Evolutionary conservation across 495 filamentous ascomycete genomes (phyloP).

Genomic region (Penicillium paxilli): DNA sequence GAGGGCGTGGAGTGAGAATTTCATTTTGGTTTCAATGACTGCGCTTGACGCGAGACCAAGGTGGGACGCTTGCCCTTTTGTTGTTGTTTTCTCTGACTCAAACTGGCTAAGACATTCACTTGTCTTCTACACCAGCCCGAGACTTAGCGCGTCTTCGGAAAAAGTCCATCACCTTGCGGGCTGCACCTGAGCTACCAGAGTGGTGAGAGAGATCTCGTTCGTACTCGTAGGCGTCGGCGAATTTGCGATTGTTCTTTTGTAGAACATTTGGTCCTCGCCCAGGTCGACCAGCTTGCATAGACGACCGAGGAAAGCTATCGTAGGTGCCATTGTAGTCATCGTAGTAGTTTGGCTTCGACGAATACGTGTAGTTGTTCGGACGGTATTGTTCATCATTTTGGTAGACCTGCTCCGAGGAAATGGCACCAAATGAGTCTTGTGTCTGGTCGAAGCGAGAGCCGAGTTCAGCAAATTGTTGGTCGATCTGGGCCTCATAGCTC

Average conservation of each 20-base stretch:
- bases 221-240: conserved; percentile 87
- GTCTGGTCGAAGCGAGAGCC: conserved; percentile 35
- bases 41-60: conserved; percentile 8
- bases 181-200: conserved; percentile 79
- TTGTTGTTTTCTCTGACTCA: neutral
- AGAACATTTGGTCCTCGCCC: conserved; percentile 56
- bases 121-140: conserved; percentile 60
- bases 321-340: conserved; percentile 41
- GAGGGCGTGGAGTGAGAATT: conserved; percentile 14
- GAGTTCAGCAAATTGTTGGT: conserved; percentile 47
- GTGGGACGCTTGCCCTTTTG: conserved; percentile 10
- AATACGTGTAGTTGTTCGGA: conserved; percentile 36
- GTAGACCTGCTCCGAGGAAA: conserved; percentile 37
- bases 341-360: conserved; percentile 47
- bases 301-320: conserved; percentile 42
- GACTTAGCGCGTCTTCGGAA: conserved; percentile 86
- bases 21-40: conserved; percentile 13
- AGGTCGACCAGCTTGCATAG: conserved; percentile 45
- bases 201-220: conserved; percentile 64
- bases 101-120: conserved; percentile 20
- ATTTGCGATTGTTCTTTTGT: conserved; percentile 81
- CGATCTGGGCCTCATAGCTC: conserved; percentile 46
- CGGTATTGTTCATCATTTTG: conserved; percentile 37
- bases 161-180: conserved; percentile 95
- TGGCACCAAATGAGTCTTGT: conserved; percentile 28